Percentiles rank a stretch among this genome's conserved stretches.
Conservation (phyloP, 1,139 yeast genomes). For the Geotrichum macrosporum region DNA sequence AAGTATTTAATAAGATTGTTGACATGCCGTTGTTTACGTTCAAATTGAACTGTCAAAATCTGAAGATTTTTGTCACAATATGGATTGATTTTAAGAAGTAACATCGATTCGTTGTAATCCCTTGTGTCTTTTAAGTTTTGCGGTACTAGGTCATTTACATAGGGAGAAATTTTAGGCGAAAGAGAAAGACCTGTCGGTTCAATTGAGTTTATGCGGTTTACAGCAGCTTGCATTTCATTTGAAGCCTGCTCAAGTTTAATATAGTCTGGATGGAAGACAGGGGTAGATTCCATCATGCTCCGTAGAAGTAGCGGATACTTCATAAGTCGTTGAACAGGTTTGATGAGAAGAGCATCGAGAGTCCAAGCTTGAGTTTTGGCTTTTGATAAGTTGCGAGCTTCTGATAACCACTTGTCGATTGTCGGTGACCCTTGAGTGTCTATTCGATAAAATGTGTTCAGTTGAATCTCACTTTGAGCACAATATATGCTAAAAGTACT, state of each 20-base stretch:
- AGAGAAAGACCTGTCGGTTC: constrained; percentile 17
- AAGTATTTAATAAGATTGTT: constrained; percentile 27
- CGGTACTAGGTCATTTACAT: no score
- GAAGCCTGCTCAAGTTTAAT: constrained; percentile 32
- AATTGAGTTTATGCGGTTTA: constrained; percentile 33
- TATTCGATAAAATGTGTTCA: constrained; percentile 31
- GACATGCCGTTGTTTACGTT: constrained; percentile 24
- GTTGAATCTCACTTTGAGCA: constrained; percentile 34
- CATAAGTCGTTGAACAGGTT: constrained; percentile 43
- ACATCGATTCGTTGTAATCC: constrained; percentile 21
- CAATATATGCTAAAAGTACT: constrained; percentile 35
- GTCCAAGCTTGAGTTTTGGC: constrained; percentile 41
- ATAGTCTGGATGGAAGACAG: constrained; percentile 35
- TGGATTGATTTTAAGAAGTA: constrained; percentile 24
- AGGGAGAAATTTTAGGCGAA: constrained; percentile 4
- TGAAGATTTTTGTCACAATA: constrained; percentile 29
- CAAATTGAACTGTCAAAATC: constrained; percentile 26
- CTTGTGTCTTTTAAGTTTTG: background rate
- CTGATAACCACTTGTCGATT: constrained; percentile 35
- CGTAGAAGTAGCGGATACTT: constrained; percentile 41
- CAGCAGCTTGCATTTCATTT: constrained; percentile 29
- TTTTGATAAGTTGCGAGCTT: constrained; percentile 31
- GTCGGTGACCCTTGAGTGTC: constrained; percentile 32
- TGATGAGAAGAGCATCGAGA: constrained; percentile 41
- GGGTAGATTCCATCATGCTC: constrained; percentile 33